Conservation (phyloP, 2,329 filamentous ascomycete species). For the Rhinocladiella mackenziei region DNA sequence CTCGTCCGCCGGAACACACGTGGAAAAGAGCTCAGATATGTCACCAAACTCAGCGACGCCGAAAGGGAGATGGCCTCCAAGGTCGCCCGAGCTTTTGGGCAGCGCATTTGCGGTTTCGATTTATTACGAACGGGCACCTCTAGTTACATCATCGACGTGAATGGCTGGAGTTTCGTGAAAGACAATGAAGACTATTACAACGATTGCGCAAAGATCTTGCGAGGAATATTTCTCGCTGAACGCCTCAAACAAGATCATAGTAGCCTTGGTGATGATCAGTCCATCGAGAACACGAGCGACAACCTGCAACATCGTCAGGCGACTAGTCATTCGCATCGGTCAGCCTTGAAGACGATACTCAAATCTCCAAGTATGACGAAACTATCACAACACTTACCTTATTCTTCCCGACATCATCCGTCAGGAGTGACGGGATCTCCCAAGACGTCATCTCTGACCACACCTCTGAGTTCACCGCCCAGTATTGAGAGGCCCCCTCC, state of each 20-base stretch:
- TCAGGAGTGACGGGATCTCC: slow-evolving; percentile 40
- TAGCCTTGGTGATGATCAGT: slow-evolving; percentile 34
- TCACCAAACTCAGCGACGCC: slow-evolving; percentile 74
- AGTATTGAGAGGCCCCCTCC: slow-evolving; percentile 31
- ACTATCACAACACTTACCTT: slow-evolving; percentile 40
- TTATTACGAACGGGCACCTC: slow-evolving; percentile 80
- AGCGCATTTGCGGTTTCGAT: slow-evolving; percentile 94
- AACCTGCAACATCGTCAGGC: slow-evolving; percentile 36
- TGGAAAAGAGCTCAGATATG: slow-evolving; percentile 93
- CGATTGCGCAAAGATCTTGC: slow-evolving; percentile 78
- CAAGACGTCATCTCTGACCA: slow-evolving; percentile 37
- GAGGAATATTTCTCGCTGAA: slow-evolving; percentile 82
- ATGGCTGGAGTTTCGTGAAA: slow-evolving; percentile 99
- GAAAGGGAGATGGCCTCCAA: slow-evolving; percentile 83
- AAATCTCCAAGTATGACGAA: slow-evolving; percentile 63
- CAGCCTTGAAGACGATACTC: slow-evolving; percentile 56
- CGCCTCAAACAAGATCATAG: slow-evolving; percentile 49
- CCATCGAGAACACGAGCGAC: slow-evolving; percentile 31
- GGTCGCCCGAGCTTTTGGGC: slow-evolving; percentile 87
- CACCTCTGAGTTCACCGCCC: slow-evolving; percentile 36
- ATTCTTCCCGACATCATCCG: slow-evolving; percentile 41
- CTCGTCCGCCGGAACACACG: slow-evolving; percentile 94
- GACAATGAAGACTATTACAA: slow-evolving; percentile 99
- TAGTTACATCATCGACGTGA: slow-evolving; percentile 97
- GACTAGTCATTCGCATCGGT: slow-evolving; percentile 43